phyloP scores from a whole-genome alignment of 495 filamentous ascomycete genomes.

The Cladorrhinum samala region DNA sequence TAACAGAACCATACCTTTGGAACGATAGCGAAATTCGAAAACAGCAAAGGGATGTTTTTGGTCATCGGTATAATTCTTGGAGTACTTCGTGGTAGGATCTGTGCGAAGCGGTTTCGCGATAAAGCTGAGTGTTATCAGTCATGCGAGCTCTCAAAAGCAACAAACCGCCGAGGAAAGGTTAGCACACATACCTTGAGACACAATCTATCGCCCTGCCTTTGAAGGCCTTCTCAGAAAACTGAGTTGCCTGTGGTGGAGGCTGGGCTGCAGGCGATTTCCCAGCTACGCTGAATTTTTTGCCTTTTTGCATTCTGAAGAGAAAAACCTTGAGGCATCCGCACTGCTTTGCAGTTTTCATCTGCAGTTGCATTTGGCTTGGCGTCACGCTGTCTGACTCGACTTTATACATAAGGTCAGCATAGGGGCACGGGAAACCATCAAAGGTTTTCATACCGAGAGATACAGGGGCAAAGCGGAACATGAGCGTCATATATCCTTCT shows the following conservation, averaged over 20 bases:
- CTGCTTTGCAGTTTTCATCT: neutral
- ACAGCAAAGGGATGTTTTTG: constrained; percentile 6
- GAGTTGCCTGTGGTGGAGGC: neutral
- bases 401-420: no score
- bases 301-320: neutral
- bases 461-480: neutral
- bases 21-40: constrained; percentile 17
- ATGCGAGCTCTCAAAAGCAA: no score
- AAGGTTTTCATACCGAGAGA: no score
- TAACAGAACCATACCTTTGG: constrained; percentile 5
- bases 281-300: neutral
- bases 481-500: neutral
- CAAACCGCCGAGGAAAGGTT: no score
- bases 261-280: neutral
- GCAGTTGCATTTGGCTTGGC: neutral
- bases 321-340: neutral
- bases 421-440: no score
- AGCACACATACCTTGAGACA: neutral
- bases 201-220: constrained; percentile 13
- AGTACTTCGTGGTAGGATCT: neutral
- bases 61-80: neutral
- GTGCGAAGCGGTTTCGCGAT: neutral
- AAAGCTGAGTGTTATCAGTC: no score
- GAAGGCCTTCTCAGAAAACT: constrained; percentile 7
- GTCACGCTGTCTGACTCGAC: neutral